Conservation (phyloP, 768 basidiomycete species). For the Lepiota brunneoincarnata region DNA sequence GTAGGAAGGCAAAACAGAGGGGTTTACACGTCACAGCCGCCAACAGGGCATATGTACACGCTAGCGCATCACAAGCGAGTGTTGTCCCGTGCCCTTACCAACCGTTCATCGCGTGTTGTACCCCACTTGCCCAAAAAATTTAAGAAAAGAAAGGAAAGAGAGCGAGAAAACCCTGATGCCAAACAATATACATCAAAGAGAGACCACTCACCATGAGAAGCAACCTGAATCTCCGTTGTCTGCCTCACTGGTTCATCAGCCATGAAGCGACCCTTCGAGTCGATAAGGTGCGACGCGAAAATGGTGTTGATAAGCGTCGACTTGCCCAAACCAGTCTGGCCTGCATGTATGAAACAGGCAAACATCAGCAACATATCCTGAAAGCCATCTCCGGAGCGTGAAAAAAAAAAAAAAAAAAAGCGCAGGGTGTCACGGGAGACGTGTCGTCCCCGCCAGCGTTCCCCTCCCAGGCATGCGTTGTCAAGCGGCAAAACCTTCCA, state of each 20-base stretch:
- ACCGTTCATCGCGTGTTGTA: not conserved
- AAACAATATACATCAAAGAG: not conserved
- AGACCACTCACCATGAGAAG: constrained; percentile 76
- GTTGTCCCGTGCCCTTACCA: not conserved
- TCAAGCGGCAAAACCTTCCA: not conserved
- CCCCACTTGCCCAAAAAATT: not conserved
- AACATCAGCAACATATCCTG: not conserved
- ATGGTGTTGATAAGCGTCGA: constrained; percentile 99
- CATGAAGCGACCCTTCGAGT: constrained; percentile 91
- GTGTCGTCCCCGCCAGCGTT: constrained; percentile 5
- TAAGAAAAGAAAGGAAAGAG: not conserved
- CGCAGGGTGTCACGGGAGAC: not conserved
- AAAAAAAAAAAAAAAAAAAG: too few species aligned
- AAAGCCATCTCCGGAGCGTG: not conserved
- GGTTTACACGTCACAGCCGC: constrained; percentile 14
- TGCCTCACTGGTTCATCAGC: constrained; percentile 88
- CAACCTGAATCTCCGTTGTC: constrained; percentile 96
- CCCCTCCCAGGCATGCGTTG: not conserved
- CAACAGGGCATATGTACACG: not conserved
- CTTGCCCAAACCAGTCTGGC: constrained; percentile 97
- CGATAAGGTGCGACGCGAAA: constrained; percentile 97
- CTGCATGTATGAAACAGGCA: constrained; percentile 34
- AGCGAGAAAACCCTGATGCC: not conserved
- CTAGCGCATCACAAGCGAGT: too few species aligned
- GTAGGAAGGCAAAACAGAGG: not conserved